phyloP scores from a whole-genome alignment of 768 basidiomycete genomes.

The Phaeotremella fagi region DNA sequence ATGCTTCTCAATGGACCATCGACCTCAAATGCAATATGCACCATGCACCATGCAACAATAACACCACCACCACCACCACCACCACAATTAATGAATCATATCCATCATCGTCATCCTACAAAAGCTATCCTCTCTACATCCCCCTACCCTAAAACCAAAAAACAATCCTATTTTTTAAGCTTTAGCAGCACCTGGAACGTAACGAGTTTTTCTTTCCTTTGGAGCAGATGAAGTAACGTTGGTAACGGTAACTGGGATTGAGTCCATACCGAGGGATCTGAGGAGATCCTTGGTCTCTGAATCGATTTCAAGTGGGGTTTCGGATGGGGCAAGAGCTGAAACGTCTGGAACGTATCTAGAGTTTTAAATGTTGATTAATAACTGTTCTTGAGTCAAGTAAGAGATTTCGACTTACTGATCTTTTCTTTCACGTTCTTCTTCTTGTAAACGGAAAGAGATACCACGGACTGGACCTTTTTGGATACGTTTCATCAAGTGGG shows the following conservation, averaged over 20 bases:
- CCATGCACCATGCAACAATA: too few species aligned
- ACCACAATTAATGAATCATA: neutral
- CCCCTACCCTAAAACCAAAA: too few species aligned
- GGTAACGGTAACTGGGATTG: slow-evolving; percentile 70
- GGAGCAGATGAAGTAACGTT: slow-evolving; percentile 54
- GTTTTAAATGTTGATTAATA: neutral
- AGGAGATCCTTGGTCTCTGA: slow-evolving; percentile 93
- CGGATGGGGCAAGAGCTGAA: slow-evolving; percentile 79
- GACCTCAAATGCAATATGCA: too few species aligned
- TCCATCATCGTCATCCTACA: slow-evolving; percentile 1
- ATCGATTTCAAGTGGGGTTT: slow-evolving; percentile 75
- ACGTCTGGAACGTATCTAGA: slow-evolving; percentile 75
- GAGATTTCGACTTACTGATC: slow-evolving; percentile 65
- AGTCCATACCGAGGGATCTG: slow-evolving; percentile 86
- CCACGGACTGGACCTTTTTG: slow-evolving; percentile 96
- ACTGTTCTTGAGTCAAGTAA: neutral
- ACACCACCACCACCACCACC: neutral
- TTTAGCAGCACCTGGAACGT: slow-evolving; percentile 41
- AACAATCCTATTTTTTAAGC: slow-evolving; percentile 15
- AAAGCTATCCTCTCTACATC: neutral
- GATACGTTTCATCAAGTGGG: slow-evolving; percentile 99
- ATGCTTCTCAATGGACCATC: too few species aligned
- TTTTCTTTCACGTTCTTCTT: slow-evolving; percentile 98
- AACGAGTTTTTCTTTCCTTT: slow-evolving; percentile 38
- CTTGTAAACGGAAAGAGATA: slow-evolving; percentile 99